A percentile compares a stretch with the other conserved stretches of the same genome.
phyloP scores from a whole-genome alignment of 495 filamentous ascomycete species.

The Staphylotrichum tortipilum region DNA sequence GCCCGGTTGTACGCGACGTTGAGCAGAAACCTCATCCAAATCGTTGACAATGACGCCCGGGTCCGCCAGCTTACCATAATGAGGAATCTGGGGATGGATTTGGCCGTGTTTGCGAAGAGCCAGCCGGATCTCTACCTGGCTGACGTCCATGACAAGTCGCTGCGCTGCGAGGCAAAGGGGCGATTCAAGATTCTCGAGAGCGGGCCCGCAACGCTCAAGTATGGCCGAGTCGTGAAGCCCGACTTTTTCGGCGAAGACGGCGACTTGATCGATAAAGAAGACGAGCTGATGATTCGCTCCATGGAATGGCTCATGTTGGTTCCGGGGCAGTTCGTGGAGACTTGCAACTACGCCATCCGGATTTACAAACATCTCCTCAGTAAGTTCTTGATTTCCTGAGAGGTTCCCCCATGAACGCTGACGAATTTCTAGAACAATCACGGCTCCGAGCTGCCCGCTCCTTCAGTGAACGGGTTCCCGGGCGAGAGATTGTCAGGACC shows the following conservation, averaged over 20 bases:
- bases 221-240: conserved; percentile 44
- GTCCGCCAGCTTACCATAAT: conserved; percentile 55
- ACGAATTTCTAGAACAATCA: conserved; percentile 33
- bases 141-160: conserved; percentile 26
- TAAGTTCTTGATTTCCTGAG: conserved; percentile 33
- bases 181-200: conserved; percentile 44
- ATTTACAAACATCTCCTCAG: conserved; percentile 68
- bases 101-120: conserved; percentile 38
- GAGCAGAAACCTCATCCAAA: conserved; percentile 48
- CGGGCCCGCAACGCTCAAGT: conserved; percentile 35
- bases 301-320: conserved; percentile 78
- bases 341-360: conserved; percentile 56
- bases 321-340: conserved; percentile 60
- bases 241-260: conserved; percentile 58
- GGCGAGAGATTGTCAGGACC: conserved; percentile 32
- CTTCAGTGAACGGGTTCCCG: conserved; percentile 43
- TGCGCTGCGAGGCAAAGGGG: conserved; percentile 25
- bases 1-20: conserved; percentile 41
- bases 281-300: conserved; percentile 65
- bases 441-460: conserved; percentile 59
- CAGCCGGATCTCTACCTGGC: conserved; percentile 50
- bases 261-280: conserved; percentile 41
- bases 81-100: conserved; percentile 45
- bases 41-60: conserved; percentile 36
- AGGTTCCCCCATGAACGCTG: conserved; percentile 21